Percentiles rank a stretch among this genome's conserved stretches.
These are phyloP conservation scores for Nemania bipapillata DNA, from an alignment of 2,329 filamentous ascomycete genomes.

Conservation along the genomic window DNA sequence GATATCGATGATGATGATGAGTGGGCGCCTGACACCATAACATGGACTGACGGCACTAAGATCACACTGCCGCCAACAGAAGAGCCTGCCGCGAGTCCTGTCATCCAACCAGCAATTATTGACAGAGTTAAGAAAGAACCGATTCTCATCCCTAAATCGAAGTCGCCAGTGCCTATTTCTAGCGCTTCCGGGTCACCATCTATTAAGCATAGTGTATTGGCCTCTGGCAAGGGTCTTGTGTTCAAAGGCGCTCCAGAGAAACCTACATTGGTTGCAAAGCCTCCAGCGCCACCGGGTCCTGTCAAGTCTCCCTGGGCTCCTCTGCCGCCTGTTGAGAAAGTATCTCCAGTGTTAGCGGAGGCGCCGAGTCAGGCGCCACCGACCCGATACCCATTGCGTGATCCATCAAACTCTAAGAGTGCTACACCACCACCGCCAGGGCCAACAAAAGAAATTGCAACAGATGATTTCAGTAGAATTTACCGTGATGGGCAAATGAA, in stretches of 20 bases:
- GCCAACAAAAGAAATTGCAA: slow-evolving; percentile 81
- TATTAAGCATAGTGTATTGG: slow-evolving; percentile 59
- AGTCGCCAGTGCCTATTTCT: slow-evolving; percentile 56
- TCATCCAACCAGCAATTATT: slow-evolving; percentile 41
- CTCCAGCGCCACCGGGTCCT: slow-evolving; percentile 72
- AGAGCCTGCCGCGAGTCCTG: slow-evolving; percentile 54
- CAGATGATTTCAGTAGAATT: slow-evolving; percentile 89
- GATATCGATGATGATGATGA: slow-evolving; percentile 91
- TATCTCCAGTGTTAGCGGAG: slow-evolving; percentile 75
- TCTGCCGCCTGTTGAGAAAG: slow-evolving; percentile 84
- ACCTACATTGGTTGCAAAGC: slow-evolving; percentile 77
- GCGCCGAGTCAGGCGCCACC: slow-evolving; percentile 52
- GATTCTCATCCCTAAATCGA: slow-evolving; percentile 55
- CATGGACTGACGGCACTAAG: slow-evolving; percentile 89
- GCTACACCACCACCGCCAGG: slow-evolving; percentile 60
- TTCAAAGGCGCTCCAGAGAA: slow-evolving; percentile 76
- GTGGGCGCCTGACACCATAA: slow-evolving; percentile 85
- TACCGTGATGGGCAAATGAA: slow-evolving; percentile 77
- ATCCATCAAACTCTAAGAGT: slow-evolving; percentile 66
- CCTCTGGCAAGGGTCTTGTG: slow-evolving; percentile 70
- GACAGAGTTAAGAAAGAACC: slow-evolving; percentile 59
- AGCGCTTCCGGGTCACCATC: slow-evolving; percentile 54
- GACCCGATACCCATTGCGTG: slow-evolving; percentile 64
- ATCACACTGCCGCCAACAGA: slow-evolving; percentile 75
- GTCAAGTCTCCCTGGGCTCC: slow-evolving; percentile 92